Base-by-base conservation (phyloP, 2,329 filamentous ascomycete genomes). In the Fusarium albidum region DNA sequence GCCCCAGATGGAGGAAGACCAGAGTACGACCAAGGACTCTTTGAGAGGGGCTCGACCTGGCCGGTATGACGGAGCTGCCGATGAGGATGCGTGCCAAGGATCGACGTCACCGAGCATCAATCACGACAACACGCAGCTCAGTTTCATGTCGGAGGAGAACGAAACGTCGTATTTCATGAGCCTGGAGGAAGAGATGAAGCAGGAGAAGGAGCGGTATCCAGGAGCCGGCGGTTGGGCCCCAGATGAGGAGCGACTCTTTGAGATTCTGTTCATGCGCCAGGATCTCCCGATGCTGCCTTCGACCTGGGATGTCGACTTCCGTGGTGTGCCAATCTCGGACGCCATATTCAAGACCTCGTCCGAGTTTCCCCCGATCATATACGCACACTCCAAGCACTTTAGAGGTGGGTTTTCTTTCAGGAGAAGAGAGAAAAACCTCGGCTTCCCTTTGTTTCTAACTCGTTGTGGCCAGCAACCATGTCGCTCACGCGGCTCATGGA, bases 151-250 rank as follows among this genome's bases (percentile, higher is more conserved):
- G 0, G 42, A 52, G 6, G 56, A 59, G 6, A 42, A 61, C 15
- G 55, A 56, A 1, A 55, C n/a, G 10, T 37, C 32, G 5, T 41
- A 42, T 25, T 38, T 57, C 13, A 26, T 39, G 5, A 41, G 49
- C 10, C 52, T 64, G 21, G 37, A 47, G 9, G 66, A 71, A 9
- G 72, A 79, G 51, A 77, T 83, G 67, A 74, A 79, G 57, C 63
- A 68, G 34, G 76, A 81, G 61, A 80, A 76, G 66, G 49, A 61
- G 25, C 62, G 69, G 1, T 78, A 75, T 45, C 74, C 75, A 0
- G 74, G 74, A 18, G 73, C 80, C 33, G 75, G 75, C 38, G 71
- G 75, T 48, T 85, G 82, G 81, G 74, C 83, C 25, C 69, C 74
- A 9, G 77, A 77, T n/a, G 82, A 84, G 59, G 74, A 77, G 26